Evolutionary conservation across 306 rosid species (phyloP).

Genomic region (Acacia melanoxylon): DNA sequence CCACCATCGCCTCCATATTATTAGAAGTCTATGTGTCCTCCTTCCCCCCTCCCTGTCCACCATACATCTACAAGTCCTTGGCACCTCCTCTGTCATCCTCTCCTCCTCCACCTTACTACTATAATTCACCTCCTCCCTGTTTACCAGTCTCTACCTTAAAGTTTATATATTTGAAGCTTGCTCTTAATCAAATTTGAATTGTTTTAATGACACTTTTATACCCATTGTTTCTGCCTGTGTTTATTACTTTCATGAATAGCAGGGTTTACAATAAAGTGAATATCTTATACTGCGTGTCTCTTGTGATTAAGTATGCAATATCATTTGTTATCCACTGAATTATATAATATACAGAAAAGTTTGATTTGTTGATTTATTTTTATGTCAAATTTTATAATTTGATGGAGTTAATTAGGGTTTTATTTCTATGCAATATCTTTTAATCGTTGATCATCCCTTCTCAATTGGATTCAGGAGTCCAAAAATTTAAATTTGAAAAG

Average conservation of each 20-base stretch:
- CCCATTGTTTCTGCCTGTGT: neutral
- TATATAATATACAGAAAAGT: neutral
- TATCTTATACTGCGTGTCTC: neutral
- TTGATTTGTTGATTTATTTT: neutral
- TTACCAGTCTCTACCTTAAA: neutral
- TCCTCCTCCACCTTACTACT: neutral
- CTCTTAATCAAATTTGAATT: neutral
- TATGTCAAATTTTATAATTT: neutral
- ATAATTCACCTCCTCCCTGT: neutral
- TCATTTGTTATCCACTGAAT: neutral
- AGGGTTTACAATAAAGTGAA: neutral
- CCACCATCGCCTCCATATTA: neutral
- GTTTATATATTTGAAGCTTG: neutral
- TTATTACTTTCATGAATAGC: neutral
- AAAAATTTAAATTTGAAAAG: no score
- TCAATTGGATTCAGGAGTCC: neutral
- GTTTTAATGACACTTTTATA: neutral
- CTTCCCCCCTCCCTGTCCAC: neutral
- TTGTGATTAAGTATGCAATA: neutral
- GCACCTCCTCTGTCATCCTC: neutral
- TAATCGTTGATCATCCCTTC: neutral
- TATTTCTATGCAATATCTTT: neutral
- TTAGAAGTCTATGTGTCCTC: neutral
- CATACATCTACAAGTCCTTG: neutral
- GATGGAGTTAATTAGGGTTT: neutral